Conservation (phyloP, 2,329 filamentous ascomycete genomes). For the Zasmidium citrigriseum region DNA sequence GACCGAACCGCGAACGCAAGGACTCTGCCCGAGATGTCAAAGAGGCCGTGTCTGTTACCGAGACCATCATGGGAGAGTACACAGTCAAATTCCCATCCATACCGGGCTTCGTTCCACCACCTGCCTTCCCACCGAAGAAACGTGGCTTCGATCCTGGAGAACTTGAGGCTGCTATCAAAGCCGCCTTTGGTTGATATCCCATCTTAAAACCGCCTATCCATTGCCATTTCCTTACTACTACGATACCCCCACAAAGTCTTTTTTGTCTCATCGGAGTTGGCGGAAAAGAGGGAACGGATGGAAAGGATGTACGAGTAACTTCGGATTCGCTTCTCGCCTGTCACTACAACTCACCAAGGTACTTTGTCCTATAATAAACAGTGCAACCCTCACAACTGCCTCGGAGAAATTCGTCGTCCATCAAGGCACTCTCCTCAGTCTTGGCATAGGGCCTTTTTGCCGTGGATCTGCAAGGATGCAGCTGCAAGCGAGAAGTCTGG, state of each 20-base stretch:
- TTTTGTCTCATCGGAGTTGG: too few species aligned
- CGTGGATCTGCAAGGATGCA: not conserved
- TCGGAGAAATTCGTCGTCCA: too few species aligned
- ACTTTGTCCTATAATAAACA: too few species aligned
- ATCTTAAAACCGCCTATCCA: too few species aligned
- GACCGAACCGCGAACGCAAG: not conserved
- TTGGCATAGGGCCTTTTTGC: not conserved
- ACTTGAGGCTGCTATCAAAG: not conserved
- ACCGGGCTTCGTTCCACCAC: not conserved
- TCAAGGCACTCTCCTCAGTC: not conserved
- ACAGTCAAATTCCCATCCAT: not conserved
- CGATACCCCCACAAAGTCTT: too few species aligned
- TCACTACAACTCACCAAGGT: too few species aligned
- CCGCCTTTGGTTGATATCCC: not conserved
- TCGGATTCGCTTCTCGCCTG: too few species aligned
- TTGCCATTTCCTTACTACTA: too few species aligned
- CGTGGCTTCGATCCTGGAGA: not conserved
- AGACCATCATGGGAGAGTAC: conserved; percentile 1
- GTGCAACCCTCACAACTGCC: too few species aligned
- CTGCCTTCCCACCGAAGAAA: not conserved
- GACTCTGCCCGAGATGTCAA: not conserved
- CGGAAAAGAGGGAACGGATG: too few species aligned
- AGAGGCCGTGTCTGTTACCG: not conserved
- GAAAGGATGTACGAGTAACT: too few species aligned
- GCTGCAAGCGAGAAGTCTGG: not conserved